Evolutionary conservation across 371 early-diverging fungal species (phyloP).

Genomic region (Mortierella sp.): DNA sequence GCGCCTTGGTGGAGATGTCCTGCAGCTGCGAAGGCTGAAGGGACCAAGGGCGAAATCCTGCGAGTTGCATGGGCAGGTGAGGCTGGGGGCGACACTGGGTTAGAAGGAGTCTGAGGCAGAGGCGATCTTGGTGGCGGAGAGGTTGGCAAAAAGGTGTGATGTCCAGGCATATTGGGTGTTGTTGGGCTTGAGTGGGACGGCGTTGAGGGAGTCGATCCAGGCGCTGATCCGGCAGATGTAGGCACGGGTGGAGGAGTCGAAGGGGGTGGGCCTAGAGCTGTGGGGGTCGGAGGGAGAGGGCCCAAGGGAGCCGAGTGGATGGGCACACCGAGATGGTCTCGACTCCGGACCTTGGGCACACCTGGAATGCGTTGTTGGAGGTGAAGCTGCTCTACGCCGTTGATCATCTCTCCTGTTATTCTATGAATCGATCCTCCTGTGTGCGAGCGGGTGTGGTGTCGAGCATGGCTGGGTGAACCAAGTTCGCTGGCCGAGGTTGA

Average conservation of each 20-base stretch:
- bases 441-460: constrained; percentile 42
- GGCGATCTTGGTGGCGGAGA: constrained; percentile 44
- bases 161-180: constrained; percentile 21
- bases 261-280: constrained; percentile 29
- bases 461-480: constrained; percentile 21
- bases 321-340: constrained; percentile 45
- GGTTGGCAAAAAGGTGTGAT: constrained; percentile 31
- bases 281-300: constrained; percentile 47
- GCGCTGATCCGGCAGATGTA: constrained; percentile 8
- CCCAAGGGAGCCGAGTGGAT: constrained; percentile 37
- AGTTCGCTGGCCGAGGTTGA: constrained; percentile 36
- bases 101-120: constrained; percentile 25
- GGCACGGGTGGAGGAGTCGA: constrained; percentile 45
- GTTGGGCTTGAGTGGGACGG: constrained; percentile 35
- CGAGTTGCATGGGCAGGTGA: constrained; percentile 45
- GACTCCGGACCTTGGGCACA: constrained; percentile 32
- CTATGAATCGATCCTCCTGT: constrained; percentile 48
- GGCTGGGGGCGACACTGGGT: constrained; percentile 36
- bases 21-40: constrained; percentile 3
- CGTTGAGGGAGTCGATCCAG: constrained; percentile 22
- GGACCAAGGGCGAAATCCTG: constrained; percentile 35
- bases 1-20: constrained; percentile 9
- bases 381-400: constrained; percentile 34
- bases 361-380: constrained; percentile 33
- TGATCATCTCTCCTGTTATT: constrained; percentile 28